phyloP scores from a whole-genome alignment of 1,284 basidiomycete genomes.

The Cutaneotrichosporon mucoides region DNA sequence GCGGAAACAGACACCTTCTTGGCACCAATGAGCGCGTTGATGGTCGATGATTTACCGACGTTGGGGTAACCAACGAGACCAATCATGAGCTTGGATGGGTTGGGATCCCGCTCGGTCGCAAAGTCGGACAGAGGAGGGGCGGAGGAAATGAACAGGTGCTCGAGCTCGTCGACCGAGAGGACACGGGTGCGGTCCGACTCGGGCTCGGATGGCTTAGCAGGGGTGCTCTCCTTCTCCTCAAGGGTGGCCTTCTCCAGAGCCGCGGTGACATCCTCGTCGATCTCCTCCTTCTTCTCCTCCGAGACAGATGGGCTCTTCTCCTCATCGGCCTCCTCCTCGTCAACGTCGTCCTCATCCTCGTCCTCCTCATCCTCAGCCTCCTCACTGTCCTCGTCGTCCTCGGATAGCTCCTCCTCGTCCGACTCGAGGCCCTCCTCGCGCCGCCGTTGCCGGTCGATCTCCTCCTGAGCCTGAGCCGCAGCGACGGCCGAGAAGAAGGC shows the following conservation, averaged over 20 bases:
- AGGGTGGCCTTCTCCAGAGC: constrained; percentile 25
- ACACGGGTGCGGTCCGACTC: constrained; percentile 72
- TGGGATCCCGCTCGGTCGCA: constrained; percentile 58
- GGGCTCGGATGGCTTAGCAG: constrained; percentile 6
- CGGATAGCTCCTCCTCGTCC: constrained; percentile 31
- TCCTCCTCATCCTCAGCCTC: constrained; percentile 11
- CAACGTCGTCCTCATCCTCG: neutral
- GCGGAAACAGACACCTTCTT: constrained; percentile 98
- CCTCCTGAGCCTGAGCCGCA: constrained; percentile 75
- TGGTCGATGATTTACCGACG: constrained; percentile 59
- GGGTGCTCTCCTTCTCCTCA: neutral
- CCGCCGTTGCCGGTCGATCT: constrained; percentile 53
- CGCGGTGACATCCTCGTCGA: constrained; percentile 24
- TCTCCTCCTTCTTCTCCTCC: constrained; percentile 15
- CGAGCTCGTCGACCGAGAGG: constrained; percentile 81
- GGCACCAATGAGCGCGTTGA: constrained; percentile 58
- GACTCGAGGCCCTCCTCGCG: constrained; percentile 38
- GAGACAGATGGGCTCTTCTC: too few species aligned
- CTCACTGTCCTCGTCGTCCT: constrained; percentile 37
- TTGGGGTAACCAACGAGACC: constrained; percentile 62
- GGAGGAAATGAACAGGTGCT: constrained; percentile 71
- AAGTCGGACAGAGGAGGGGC: constrained; percentile 79
- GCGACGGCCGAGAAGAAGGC: constrained; percentile 96
- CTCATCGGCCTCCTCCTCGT: neutral
- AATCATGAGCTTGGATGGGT: constrained; percentile 64